A percentile compares a stretch with the other conserved stretches of the same genome.
Evolutionary conservation across 2,329 filamentous ascomycete genomes (phyloP).

Genomic region (Cytospora chrysosperma): DNA sequence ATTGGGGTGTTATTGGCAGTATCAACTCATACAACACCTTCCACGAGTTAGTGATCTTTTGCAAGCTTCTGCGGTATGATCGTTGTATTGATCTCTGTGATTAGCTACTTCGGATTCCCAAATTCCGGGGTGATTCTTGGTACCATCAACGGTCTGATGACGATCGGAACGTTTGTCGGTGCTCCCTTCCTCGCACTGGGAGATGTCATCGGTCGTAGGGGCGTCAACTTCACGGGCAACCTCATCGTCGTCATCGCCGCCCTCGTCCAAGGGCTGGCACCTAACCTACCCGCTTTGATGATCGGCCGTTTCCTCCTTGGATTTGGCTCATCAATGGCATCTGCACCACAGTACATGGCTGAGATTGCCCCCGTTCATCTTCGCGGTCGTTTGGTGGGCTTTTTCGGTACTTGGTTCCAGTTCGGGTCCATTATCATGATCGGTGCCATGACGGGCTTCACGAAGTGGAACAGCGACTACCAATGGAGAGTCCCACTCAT

Average conservation of each 20-base stretch:
- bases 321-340: slow-evolving; percentile 34
- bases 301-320: slow-evolving; percentile 38
- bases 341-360: slow-evolving; percentile 32
- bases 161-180: slow-evolving; percentile 45
- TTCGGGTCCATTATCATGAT: slow-evolving; percentile 43
- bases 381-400: slow-evolving; percentile 44
- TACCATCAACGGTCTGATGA: slow-evolving; percentile 48
- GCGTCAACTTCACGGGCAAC: slow-evolving; percentile 47
- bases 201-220: slow-evolving; percentile 52
- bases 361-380: slow-evolving; percentile 32
- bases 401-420: slow-evolving; percentile 48
- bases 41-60: no score
- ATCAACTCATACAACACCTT: slow-evolving; percentile 44
- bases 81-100: no score
- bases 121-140: slow-evolving; percentile 40
- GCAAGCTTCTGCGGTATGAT: no score
- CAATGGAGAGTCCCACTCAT: slow-evolving; percentile 41
- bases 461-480: slow-evolving; percentile 37
- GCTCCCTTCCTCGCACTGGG: slow-evolving; percentile 50
- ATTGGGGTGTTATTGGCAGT: slow-evolving; percentile 49
- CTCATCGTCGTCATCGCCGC: slow-evolving; percentile 44
- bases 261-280: slow-evolving; percentile 47
- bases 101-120: slow-evolving; percentile 43
- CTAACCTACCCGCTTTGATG: slow-evolving; percentile 36
- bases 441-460: slow-evolving; percentile 43